phyloP scores from a whole-genome alignment of 768 basidiomycete genomes.

The Mycena belliarum region DNA sequence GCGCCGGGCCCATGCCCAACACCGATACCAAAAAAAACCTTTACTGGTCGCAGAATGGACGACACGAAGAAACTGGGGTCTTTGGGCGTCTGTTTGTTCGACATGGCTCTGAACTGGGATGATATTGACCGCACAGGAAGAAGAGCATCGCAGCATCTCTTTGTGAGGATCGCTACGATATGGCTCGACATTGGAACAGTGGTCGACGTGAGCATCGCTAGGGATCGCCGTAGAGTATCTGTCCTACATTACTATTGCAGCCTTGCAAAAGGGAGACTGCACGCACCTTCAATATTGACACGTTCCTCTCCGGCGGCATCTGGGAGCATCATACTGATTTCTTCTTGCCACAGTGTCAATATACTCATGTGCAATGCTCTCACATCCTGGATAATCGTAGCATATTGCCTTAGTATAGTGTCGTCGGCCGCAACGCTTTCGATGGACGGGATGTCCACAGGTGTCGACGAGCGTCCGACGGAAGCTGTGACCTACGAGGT shows the following conservation, averaged over 20 bases:
- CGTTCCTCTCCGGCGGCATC: conserved; percentile 36
- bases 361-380: conserved; percentile 54
- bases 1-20: conserved; percentile 59
- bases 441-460: conserved; percentile 51
- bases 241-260: neutral
- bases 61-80: conserved; percentile 88
- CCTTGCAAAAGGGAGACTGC: neutral
- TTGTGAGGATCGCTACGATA: conserved; percentile 68
- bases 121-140: conserved; percentile 86
- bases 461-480: conserved; percentile 53
- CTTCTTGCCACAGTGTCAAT: conserved; percentile 64
- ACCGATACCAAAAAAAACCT: conserved; percentile 69
- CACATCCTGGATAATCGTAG: conserved; percentile 71
- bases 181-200: conserved; percentile 62
- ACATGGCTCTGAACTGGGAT: conserved; percentile 86
- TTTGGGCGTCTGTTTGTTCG: conserved; percentile 66
- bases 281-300: conserved; percentile 52
- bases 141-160: conserved; percentile 84
- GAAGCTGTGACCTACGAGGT: conserved; percentile 23
- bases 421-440: conserved; percentile 68
- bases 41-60: conserved; percentile 78
- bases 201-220: conserved; percentile 51
- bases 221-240: conserved; percentile 59
- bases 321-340: conserved; percentile 64
- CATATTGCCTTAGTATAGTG: conserved; percentile 60